These are phyloP conservation scores for Chenopodium formosanum DNA, from an alignment of 148 eudicot genomes.

Conservation along the genomic window DNA sequence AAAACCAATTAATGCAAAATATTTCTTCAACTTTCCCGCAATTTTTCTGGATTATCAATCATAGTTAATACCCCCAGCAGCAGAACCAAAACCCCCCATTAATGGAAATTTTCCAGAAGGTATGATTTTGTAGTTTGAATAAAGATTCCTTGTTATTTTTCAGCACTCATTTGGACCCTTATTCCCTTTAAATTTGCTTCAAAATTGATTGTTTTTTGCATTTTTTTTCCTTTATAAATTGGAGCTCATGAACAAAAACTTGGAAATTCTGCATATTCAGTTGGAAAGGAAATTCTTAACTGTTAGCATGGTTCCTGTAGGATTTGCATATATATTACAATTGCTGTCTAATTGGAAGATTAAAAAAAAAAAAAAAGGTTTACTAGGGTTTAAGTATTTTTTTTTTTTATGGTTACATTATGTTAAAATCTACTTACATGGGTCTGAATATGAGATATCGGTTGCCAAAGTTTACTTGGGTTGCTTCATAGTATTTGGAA, in stretches of 20 bases:
- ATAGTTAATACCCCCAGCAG: neutral
- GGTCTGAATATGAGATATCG: neutral
- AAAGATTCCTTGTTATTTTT: neutral
- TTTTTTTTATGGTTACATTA: neutral
- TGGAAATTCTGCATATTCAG: neutral
- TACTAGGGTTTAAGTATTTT: conserved; percentile 3
- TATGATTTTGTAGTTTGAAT: neutral
- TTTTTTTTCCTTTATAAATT: neutral
- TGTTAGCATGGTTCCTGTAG: neutral
- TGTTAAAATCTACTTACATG: neutral
- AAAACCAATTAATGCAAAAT: neutral
- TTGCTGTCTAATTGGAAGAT: neutral
- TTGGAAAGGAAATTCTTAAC: neutral
- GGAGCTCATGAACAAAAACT: neutral
- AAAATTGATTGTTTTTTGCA: neutral
- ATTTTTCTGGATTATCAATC: neutral
- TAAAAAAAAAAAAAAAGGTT: neutral
- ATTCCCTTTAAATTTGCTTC: neutral
- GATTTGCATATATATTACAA: neutral
- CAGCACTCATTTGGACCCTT: neutral
- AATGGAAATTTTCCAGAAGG: neutral
- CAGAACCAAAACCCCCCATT: neutral
- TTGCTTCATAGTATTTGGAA: neutral
- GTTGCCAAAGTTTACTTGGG: neutral
- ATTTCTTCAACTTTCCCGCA: conserved; percentile 1